Base-by-base conservation (phyloP, 2,329 filamentous ascomycete species). In the Alternaria atra region DNA sequence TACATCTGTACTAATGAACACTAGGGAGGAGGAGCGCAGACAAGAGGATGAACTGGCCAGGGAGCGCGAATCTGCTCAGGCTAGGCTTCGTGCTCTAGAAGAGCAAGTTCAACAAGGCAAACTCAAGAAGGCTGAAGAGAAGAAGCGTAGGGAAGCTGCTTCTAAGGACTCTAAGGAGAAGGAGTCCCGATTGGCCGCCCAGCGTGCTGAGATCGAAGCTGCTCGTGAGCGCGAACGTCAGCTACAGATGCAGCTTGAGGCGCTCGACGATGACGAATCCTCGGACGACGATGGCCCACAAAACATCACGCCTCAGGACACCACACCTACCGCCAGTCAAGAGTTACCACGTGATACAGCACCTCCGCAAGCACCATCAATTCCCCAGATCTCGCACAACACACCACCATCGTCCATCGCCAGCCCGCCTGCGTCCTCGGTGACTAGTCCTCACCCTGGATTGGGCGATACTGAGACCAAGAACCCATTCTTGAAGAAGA, bases 81-180 rank as follows among this genome's bases (percentile, higher is more conserved):
- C 91, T 64, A 92, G 94, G 52, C 86, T 98, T 25, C 92, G 89
- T 76, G 93, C 93, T 15, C 87, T 99, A 8, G 94, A 99, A 79
- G 93, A 98, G 77, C 93, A 97, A 79, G 93, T 98, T 53, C 90
- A 90, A 65, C 92, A 94, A 75, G 93, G 94, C 72, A 99, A 98
- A 82, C 82, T 98, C 53, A 94, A 93, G 84, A 98, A 97, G 80
- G 91, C 96, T 69, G 95, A 99, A 78, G 95, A 97, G 81, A 97
- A 97, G 84, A 92, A 90, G 65, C 90, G 87, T 71, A 95, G 93
- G 83, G 94, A 97, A 82, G 94, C 93, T 23, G 93, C 93, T 9
- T 85, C 91, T 73, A 91, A 91, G 51, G 92, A 95, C 69, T 88
- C 93, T 7, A 94, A 93, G 79, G 92, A 97, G 71, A 94, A 96